Base-by-base conservation (phyloP, 2,329 filamentous ascomycete genomes). In the Cryphonectria japonica region DNA sequence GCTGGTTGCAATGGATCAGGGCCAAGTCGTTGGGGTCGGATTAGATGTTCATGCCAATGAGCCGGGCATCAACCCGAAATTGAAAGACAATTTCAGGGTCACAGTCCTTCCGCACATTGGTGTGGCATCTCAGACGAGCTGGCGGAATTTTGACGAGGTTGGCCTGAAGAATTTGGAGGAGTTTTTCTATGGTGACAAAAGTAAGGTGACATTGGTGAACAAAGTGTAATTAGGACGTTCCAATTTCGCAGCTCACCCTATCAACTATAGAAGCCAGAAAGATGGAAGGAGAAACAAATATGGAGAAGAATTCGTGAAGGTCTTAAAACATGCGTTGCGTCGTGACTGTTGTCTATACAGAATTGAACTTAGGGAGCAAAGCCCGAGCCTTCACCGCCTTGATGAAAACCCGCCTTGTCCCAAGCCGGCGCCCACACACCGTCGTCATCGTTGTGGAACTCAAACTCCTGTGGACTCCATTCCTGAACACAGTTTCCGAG, bases 21-120 rank as follows among this genome's bases (percentile, higher is more conserved):
- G 76, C 22, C 77, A 76, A 43, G 76, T 82, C 0, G 75, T 77
- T 9, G 80, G 79, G 11, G 78, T 78, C 1, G 80, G 79, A 0
- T 68, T 80, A 8, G 80, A 82, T 66, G 79, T 82, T 2, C 78
- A 78, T 70, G 78, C 77, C 26, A 76, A 78, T 54, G 80, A 82
- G 74, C 80, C 80, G 2, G 74, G 76, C 19, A 76, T 81, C 22
- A 75, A 78, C 66, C 75, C 72, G 2, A 73, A 72, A 65, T 74
- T 80, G 34, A 74, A 65, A 14, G 76, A 78, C 52, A 78, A 80
- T 74, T 77, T 77, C 69, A 77, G 75, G 67, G 76, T 78, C 8
- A 79, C 79, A 2, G 69, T 81, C 3, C 74, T 78, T 11, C 77
- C 76, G 2, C 78, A 78, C 70, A 76, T 78, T 65, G 78, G 77